A percentile compares a stretch with the other conserved stretches of the same genome.
phyloP scores from a whole-genome alignment of 306 rosid genomes.

The Cajanus cajan region DNA sequence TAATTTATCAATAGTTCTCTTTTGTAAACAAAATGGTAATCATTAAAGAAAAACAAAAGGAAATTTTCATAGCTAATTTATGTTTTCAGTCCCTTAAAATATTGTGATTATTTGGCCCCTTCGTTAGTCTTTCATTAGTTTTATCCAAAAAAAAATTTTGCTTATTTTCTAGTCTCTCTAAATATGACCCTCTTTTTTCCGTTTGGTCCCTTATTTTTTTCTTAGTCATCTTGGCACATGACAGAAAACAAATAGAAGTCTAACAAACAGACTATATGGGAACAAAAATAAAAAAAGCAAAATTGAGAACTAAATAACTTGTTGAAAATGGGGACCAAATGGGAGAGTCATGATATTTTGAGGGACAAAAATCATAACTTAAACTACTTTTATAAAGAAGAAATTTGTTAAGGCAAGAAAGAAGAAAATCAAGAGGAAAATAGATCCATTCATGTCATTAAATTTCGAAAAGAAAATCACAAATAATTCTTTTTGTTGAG shows the following conservation, averaged over 20 bases:
- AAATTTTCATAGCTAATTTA: neutral
- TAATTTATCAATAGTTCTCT: neutral
- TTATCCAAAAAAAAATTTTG: neutral
- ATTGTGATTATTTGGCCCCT: neutral
- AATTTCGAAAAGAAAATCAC: neutral
- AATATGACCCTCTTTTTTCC: neutral
- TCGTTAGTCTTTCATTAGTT: neutral
- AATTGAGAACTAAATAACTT: no score
- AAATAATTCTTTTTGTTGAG: neutral
- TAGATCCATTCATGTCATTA: neutral
- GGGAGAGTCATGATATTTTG: neutral
- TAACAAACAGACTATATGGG: neutral
- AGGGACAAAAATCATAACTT: neutral
- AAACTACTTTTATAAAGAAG: neutral
- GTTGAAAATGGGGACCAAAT: neutral
- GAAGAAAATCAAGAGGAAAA: neutral
- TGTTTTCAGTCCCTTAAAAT: neutral
- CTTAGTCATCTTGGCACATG: neutral
- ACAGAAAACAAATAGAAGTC: neutral
- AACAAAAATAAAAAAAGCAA: neutral
- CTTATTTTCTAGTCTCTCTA: neutral
- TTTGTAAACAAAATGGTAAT: neutral
- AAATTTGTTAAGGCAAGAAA: neutral
- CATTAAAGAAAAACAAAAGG: neutral
- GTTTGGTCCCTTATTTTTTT: neutral